A percentile compares a stretch with the other conserved stretches of the same genome.
These are phyloP conservation scores for Leptographium lundbergii DNA, from an alignment of 2,329 filamentous ascomycete species.

Conservation along the genomic window DNA sequence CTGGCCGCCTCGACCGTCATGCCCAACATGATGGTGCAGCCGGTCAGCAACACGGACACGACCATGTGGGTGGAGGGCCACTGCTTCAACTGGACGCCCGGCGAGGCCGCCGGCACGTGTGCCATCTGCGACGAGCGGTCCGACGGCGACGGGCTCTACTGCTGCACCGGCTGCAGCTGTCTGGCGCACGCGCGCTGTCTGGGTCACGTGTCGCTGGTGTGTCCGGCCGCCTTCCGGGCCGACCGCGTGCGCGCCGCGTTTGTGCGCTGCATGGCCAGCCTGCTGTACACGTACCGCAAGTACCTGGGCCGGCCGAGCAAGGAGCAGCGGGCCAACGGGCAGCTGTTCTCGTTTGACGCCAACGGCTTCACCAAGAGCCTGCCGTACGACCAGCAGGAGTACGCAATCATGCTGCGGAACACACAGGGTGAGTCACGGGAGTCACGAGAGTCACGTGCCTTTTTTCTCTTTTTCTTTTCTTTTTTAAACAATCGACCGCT, in stretches of 20 bases:
- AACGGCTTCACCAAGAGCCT: slow-evolving; percentile 51
- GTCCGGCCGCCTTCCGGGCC: slow-evolving; percentile 46
- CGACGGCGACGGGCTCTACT: slow-evolving; percentile 60
- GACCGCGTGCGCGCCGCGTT: slow-evolving; percentile 52
- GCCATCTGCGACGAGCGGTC: slow-evolving; percentile 66
- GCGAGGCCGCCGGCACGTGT: slow-evolving; percentile 50
- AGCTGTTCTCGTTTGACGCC: slow-evolving; percentile 53
- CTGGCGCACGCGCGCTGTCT: slow-evolving; percentile 47
- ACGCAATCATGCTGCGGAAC: slow-evolving; percentile 49
- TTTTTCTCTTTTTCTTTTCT: too few species aligned
- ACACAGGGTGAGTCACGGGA: slow-evolving; percentile 39
- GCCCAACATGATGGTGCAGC: slow-evolving; percentile 71
- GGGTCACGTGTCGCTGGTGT: slow-evolving; percentile 50
- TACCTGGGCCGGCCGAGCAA: slow-evolving; percentile 45
- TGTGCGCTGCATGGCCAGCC: slow-evolving; percentile 51
- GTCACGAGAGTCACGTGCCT: too few species aligned
- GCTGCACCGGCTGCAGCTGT: slow-evolving; percentile 52
- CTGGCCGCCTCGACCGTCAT: slow-evolving; percentile 76
- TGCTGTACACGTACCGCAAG: slow-evolving; percentile 55
- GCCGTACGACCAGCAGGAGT: slow-evolving; percentile 53
- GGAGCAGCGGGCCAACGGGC: slow-evolving; percentile 47
- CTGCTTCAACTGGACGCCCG: slow-evolving; percentile 54
- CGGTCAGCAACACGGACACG: slow-evolving; percentile 65
- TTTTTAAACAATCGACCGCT: too few species aligned
- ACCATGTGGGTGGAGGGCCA: slow-evolving; percentile 78